Conservation (phyloP, 371 early-diverging fungal genomes). For the Cokeromyces recurvatus region DNA sequence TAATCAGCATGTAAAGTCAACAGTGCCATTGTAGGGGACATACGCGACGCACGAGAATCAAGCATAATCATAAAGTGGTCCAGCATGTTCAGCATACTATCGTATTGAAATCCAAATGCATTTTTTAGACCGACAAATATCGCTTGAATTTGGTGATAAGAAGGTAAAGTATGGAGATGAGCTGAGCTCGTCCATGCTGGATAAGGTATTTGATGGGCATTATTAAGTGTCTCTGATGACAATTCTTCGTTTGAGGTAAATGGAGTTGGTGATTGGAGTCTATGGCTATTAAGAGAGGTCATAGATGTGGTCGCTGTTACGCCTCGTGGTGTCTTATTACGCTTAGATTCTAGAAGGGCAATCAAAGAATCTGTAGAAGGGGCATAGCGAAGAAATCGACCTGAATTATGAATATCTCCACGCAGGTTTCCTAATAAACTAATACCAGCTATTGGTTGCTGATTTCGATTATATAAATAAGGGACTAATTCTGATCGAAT, state of each 20-base stretch:
- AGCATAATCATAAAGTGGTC: constrained; percentile 78
- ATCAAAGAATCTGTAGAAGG: constrained; percentile 72
- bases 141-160: constrained; percentile 61
- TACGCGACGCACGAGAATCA: constrained; percentile 79
- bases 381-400: constrained; percentile 66
- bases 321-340: constrained; percentile 20
- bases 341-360: constrained; percentile 61
- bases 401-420: constrained; percentile 50
- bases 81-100: constrained; percentile 72
- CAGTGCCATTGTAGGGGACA: constrained; percentile 68
- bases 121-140: constrained; percentile 59
- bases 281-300: constrained; percentile 1
- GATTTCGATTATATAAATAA: background rate
- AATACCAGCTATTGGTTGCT: constrained; percentile 32
- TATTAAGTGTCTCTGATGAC: constrained; percentile 12
- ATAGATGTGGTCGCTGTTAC: constrained; percentile 6
- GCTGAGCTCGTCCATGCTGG: constrained; percentile 56
- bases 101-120: constrained; percentile 80
- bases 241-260: constrained; percentile 4
- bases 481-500: background rate
- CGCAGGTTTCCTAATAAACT: constrained; percentile 61
- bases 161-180: constrained; percentile 55
- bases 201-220: constrained; percentile 42
- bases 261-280: constrained; percentile 1
- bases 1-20: constrained; percentile 81